Evolutionary conservation across 768 basidiomycete species (phyloP), one percentile per base, ranked within the genome.

Genomic region (Infundibulicybe gibba): DNA sequence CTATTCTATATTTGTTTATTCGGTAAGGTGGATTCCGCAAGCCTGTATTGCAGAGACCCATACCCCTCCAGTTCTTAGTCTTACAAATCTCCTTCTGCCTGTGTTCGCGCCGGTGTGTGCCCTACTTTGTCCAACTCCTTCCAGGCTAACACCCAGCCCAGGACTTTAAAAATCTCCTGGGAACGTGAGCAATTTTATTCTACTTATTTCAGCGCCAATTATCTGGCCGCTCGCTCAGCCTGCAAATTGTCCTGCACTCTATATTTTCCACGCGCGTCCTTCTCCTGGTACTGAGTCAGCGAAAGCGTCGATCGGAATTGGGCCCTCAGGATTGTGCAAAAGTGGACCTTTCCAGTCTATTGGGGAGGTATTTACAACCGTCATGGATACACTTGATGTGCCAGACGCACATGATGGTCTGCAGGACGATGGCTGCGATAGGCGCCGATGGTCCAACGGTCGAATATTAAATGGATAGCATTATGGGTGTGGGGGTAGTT

Each of bases 181-280:
- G 52, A 8, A 34, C 47, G 52, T 55, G 38, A 31, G 51, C n/a
- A n/a, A n/a, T n/a, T n/a, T 21, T 47, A 39, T n/a, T 32, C 32
- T 47, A 8, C 5, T 43, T 15, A 32, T 33, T n/a, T 25, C 10
- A 6, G 8, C 11, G 11, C 20, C 21, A 40, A 19, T 43, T 3
- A 45, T 16, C 45, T 32, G 25, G 32, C 40, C 6, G 17, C 35
- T 12, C 41, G 16, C 20, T 16, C 40, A 65, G 63, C 14, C 53
- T 55, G 3, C 61, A 61, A 49, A 55, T 60, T 5, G 60, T 55
- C 8, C 48, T 64, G 35, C 64, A 66, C 45, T 61, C 60, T 10
- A 56, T 66, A 10, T 53, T 63, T 49, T 63, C 57, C 53, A 63
- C 55, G 32, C 60, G 64, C 2, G 59, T 66, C 17, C 52, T 66